Evolutionary conservation across 371 early-diverging fungal species (phyloP).

Genomic region (Dichotomocladium elegans): DNA sequence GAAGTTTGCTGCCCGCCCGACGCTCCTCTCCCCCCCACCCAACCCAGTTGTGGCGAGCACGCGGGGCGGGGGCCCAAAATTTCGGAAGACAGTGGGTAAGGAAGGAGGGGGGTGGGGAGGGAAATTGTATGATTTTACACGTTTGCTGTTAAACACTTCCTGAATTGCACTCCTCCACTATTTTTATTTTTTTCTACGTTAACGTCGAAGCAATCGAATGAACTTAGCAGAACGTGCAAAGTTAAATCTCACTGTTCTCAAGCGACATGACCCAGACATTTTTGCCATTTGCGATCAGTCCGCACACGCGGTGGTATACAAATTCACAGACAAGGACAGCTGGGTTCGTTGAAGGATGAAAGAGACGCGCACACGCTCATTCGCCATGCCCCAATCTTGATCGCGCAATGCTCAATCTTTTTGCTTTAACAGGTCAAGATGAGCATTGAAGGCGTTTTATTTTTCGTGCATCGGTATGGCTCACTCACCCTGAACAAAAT

Average conservation of each 20-base stretch:
- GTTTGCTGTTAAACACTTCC: neutral
- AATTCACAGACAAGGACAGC: slow-evolving; percentile 54
- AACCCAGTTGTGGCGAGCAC: no score
- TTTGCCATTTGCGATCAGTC: slow-evolving; percentile 67
- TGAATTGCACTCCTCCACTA: neutral
- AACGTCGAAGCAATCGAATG: no score
- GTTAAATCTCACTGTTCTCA: slow-evolving; percentile 68
- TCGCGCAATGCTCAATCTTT: neutral
- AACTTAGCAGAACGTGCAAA: slow-evolving; percentile 57
- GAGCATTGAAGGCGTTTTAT: slow-evolving; percentile 67
- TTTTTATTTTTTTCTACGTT: neutral
- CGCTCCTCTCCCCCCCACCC: no score
- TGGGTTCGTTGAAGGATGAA: no score
- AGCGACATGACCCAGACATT: slow-evolving; percentile 67
- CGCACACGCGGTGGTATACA: slow-evolving; percentile 76
- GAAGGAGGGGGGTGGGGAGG: no score
- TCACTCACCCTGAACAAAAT: neutral
- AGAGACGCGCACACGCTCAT: no score
- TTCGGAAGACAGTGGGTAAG: no score
- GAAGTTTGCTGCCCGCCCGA: no score
- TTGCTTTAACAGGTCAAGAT: slow-evolving; percentile 51
- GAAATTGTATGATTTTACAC: no score
- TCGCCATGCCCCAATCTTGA: neutral
- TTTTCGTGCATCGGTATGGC: slow-evolving; percentile 56
- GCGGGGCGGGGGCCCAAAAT: no score